Conservation (phyloP, 257 asterid species). For the Petunia axillaris region DNA sequence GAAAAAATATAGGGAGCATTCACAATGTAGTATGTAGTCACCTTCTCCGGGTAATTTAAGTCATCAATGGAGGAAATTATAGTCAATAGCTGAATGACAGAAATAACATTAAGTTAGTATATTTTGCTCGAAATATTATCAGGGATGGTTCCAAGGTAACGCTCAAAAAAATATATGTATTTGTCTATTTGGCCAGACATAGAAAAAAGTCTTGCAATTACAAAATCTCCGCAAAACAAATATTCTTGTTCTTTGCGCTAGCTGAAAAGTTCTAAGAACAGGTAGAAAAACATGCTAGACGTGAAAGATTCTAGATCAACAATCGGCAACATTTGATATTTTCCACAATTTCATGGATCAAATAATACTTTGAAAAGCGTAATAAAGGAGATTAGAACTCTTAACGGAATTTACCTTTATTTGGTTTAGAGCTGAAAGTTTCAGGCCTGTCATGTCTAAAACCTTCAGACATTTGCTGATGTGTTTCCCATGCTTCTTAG, state of each 20-base stretch:
- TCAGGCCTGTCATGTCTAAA: constrained; percentile 76
- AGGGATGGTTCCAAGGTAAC: neutral
- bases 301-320: neutral
- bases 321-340: neutral
- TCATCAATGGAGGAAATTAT: constrained; percentile 69
- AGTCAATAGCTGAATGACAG: constrained; percentile 61
- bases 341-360: constrained; percentile 20
- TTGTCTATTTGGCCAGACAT: neutral
- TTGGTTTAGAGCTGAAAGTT: constrained; percentile 67
- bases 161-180: neutral
- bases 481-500: constrained; percentile 54
- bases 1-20: constrained; percentile 73
- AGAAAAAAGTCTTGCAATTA: constrained; percentile 6
- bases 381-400: constrained; percentile 18
- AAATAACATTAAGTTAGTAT: constrained; percentile 21
- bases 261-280: neutral
- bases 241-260: neutral
- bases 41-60: constrained; percentile 78
- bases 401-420: constrained; percentile 53
- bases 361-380: constrained; percentile 14
- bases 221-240: constrained; percentile 3
- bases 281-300: neutral
- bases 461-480: constrained; percentile 64
- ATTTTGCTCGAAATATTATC: constrained; percentile 4
- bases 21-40: constrained; percentile 70